Conservation (phyloP, 148 eudicot genomes). For the Arbutus unedo region DNA sequence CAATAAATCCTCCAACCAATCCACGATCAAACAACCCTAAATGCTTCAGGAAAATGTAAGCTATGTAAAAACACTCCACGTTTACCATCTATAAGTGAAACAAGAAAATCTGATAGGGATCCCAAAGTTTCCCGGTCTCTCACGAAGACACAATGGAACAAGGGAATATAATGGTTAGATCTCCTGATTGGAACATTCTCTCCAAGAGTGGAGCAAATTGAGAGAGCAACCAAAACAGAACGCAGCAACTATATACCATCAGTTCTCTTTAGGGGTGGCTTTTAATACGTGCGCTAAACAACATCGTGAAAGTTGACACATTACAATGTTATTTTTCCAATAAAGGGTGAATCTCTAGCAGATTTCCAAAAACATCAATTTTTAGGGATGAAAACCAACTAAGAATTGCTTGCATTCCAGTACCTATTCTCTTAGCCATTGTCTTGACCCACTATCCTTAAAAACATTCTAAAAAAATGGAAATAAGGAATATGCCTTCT, state of each 20-base stretch:
- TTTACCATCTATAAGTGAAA: constrained; percentile 3
- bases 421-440: not conserved
- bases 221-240: constrained; percentile 1
- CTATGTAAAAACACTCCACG: not conserved
- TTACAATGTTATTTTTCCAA: not conserved
- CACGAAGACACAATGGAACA: not conserved
- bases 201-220: not conserved
- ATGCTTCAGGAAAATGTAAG: not conserved
- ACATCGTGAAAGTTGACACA: not conserved
- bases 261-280: not conserved
- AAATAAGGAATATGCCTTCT: not conserved
- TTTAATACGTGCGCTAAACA: not conserved
- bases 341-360: not conserved
- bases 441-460: not conserved
- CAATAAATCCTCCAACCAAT: not conserved
- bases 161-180: not conserved
- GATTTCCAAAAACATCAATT: not conserved
- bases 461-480: not conserved
- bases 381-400: not conserved
- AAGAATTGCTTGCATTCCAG: not conserved
- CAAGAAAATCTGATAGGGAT: not conserved
- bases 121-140: not conserved
- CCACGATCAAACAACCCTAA: constrained; percentile 1
- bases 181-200: not conserved
- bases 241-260: not conserved